Evolutionary conservation across 768 basidiomycete genomes (phyloP).

Genomic region (Neoboletus brunneissimus): DNA sequence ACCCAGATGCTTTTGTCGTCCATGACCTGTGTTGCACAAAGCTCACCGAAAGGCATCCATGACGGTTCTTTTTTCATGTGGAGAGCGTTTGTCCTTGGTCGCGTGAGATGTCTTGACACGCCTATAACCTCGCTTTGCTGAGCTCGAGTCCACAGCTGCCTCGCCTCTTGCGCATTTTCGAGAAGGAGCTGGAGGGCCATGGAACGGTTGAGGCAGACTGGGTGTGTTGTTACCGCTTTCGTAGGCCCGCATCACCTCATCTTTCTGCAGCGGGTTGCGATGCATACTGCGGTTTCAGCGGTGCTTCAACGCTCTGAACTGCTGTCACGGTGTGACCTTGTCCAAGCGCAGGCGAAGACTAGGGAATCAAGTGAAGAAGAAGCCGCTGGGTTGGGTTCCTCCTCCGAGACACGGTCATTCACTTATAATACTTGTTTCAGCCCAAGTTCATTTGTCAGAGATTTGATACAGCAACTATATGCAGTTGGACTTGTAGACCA

Average conservation of each 20-base stretch:
- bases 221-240: constrained; percentile 39
- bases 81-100: constrained; percentile 69
- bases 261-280: constrained; percentile 34
- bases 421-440: constrained; percentile 25
- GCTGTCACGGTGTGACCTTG: constrained; percentile 51
- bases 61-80: constrained; percentile 46
- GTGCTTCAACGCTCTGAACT: constrained; percentile 53
- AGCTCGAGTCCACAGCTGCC: constrained; percentile 49
- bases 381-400: constrained; percentile 9
- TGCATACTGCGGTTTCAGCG: constrained; percentile 50
- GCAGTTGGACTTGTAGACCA: constrained; percentile 54
- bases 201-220: constrained; percentile 53
- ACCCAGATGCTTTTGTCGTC: constrained; percentile 66
- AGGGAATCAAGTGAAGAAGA: constrained; percentile 26
- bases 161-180: constrained; percentile 52
- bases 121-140: neutral
- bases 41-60: constrained; percentile 30
- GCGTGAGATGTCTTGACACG: constrained; percentile 44
- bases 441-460: constrained; percentile 24
- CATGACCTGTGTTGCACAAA: constrained; percentile 60
- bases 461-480: constrained; percentile 50
- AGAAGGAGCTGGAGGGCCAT: constrained; percentile 48
- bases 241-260: constrained; percentile 4
- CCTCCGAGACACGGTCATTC: neutral
- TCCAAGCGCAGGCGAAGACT: constrained; percentile 35